Conservation (phyloP, 2,329 filamentous ascomycete genomes). For the Fusarium liriodendri region DNA sequence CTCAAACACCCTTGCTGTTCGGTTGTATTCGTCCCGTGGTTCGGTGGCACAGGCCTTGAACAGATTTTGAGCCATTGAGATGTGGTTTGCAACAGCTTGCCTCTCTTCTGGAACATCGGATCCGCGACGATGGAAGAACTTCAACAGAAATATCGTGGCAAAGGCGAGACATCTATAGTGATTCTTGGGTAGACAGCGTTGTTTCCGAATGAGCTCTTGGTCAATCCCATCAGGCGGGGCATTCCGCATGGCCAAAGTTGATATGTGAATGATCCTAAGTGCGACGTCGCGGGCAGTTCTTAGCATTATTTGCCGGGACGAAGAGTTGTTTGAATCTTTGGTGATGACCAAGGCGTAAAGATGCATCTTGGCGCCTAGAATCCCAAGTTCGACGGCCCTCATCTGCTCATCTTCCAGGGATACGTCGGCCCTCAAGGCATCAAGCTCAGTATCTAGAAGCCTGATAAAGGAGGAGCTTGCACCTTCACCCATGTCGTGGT, state of each 20-base stretch:
- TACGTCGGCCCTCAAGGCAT: constrained; percentile 13
- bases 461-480: constrained; percentile 25
- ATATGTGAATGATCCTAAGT: constrained; percentile 22
- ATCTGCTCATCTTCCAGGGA: neutral
- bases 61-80: constrained; percentile 15
- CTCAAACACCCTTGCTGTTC: constrained; percentile 22
- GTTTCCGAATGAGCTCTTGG: neutral
- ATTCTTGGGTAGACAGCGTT: constrained; percentile 26
- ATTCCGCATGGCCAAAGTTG: neutral
- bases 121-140: constrained; percentile 21
- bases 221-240: neutral
- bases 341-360: constrained; percentile 29
- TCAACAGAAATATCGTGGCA: constrained; percentile 32
- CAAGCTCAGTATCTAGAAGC: constrained; percentile 26
- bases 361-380: constrained; percentile 26
- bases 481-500: constrained; percentile 18
- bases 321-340: neutral
- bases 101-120: constrained; percentile 8
- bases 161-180: constrained; percentile 29
- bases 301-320: constrained; percentile 22
- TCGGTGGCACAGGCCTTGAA: constrained; percentile 15
- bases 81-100: constrained; percentile 25
- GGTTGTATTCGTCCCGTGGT: constrained; percentile 24
- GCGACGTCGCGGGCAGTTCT: constrained; percentile 17
- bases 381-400: constrained; percentile 16